Base-by-base conservation (phyloP, 2,329 filamentous ascomycete genomes). In the Elsinoe batatas region DNA sequence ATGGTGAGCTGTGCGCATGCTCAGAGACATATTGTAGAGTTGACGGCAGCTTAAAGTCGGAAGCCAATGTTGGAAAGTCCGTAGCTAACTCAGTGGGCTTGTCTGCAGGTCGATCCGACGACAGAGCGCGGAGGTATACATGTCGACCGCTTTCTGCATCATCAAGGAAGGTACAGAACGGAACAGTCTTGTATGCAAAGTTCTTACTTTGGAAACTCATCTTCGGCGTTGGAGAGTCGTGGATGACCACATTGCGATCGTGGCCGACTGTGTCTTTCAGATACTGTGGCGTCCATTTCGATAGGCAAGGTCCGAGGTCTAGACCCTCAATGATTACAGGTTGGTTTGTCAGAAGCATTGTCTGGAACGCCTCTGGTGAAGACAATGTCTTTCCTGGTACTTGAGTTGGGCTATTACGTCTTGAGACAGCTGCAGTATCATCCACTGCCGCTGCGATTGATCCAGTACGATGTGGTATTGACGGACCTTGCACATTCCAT, bases 131-230 rank as follows among this genome's bases (percentile, higher is more conserved):
- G n/a, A 95, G 74, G 67, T 95, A 95, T 35, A 90, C 72, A 58
- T 78, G 79, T 38, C 77, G 77, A 10, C 86, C 86, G 4, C 67
- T 66, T 17, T 76, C 69, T 15, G 83, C 79, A 51, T 79, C 76
- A 33, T 79, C 68, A 51, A 91, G 74, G 65, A 95, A 90, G 0
- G 76, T 70, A 1, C 76, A 78, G 61, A 95, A 88, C 2, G 73
- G 65, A 59, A 84, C 83, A 3, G 81, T 87, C 7, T 79, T 74
- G 65, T 95, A 95, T 36, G 74, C 71, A 65, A 95, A 95, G 68
- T 95, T 94, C 69, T 94, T 95, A 44, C 77, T 74, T 57, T 83
- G 83, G 65, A 95, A 95, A 62, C 88, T 84, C 85, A 95, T 89
- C 44, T 79, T 79, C 30, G 79, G 74, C 3, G 74, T 76, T 5